A percentile compares a stretch with the other conserved stretches of the same genome.
phyloP scores from a whole-genome alignment of 495 filamentous ascomycete species.

The Neurospora sp. region DNA sequence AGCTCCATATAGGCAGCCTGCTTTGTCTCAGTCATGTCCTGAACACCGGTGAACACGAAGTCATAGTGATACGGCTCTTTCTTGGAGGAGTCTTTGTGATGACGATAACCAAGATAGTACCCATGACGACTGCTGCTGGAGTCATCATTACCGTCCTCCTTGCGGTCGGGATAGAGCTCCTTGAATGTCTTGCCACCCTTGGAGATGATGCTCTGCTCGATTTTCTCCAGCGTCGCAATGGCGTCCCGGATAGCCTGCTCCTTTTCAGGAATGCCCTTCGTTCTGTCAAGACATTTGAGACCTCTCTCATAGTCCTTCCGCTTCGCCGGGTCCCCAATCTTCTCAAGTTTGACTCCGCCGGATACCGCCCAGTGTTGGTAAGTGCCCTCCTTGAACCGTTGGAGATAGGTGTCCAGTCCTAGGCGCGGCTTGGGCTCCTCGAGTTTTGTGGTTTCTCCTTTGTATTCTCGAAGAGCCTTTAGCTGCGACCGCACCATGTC shows the following conservation, averaged over 20 bases:
- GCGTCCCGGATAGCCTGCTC: slow-evolving; percentile 35
- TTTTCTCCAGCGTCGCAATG: slow-evolving; percentile 37
- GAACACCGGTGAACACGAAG: slow-evolving; percentile 36
- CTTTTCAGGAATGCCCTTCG: slow-evolving; percentile 39
- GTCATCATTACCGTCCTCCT: slow-evolving; percentile 1
- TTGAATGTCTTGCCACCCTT: slow-evolving; percentile 53
- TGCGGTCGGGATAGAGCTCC: slow-evolving; percentile 49
- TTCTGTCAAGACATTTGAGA: slow-evolving; percentile 8
- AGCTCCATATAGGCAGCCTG: slow-evolving; percentile 46
- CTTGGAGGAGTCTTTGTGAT: background rate
- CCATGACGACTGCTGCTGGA: background rate
- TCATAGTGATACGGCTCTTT: slow-evolving; percentile 30
- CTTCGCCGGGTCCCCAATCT: slow-evolving; percentile 3
- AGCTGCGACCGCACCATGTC: slow-evolving; percentile 46
- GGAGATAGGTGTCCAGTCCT: slow-evolving; percentile 31
- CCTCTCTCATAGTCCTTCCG: slow-evolving; percentile 24
- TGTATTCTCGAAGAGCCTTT: slow-evolving; percentile 31
- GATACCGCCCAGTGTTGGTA: slow-evolving; percentile 44
- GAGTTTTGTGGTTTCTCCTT: slow-evolving; percentile 14
- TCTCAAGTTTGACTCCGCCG: slow-evolving; percentile 16
- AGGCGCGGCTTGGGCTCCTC: slow-evolving; percentile 9
- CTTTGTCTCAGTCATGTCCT: slow-evolving; percentile 40
- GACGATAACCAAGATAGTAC: background rate
- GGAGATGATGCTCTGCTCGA: slow-evolving; percentile 42
- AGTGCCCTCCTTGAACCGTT: slow-evolving; percentile 31